Evolutionary conservation across 2,329 filamentous ascomycete species (phyloP).

Genomic region (Fusarium protoensiforme): DNA sequence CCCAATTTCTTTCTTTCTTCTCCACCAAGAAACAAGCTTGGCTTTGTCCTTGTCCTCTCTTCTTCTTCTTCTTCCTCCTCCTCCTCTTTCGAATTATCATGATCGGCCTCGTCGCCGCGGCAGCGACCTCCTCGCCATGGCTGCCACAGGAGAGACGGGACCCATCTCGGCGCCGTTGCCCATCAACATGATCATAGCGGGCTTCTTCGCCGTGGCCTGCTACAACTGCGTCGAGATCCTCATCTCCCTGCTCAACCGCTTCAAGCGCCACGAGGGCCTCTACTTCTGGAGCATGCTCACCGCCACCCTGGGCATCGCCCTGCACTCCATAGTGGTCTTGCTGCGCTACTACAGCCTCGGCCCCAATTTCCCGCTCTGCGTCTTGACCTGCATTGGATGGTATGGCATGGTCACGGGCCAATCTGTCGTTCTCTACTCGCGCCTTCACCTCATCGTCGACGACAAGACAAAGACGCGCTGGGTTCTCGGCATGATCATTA

Average conservation of each 20-base stretch:
- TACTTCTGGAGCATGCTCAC: slow-evolving; percentile 34
- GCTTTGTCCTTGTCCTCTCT: neutral
- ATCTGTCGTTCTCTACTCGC: slow-evolving; percentile 32
- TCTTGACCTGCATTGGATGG: slow-evolving; percentile 32
- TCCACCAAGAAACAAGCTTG: neutral
- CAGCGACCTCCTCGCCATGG: slow-evolving; percentile 23
- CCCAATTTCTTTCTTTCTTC: neutral
- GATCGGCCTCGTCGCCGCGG: slow-evolving; percentile 8
- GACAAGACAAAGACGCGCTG: slow-evolving; percentile 32
- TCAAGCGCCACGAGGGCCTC: slow-evolving; percentile 28
- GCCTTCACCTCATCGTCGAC: slow-evolving; percentile 26
- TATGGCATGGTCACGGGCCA: slow-evolving; percentile 36
- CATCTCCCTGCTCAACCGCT: slow-evolving; percentile 25
- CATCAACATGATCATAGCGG: slow-evolving; percentile 32
- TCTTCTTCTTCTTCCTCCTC: neutral
- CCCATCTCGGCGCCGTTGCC: slow-evolving; percentile 21
- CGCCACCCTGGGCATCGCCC: slow-evolving; percentile 19
- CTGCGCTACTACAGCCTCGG: slow-evolving; percentile 32
- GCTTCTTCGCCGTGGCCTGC: slow-evolving; percentile 30
- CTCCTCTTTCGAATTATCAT: neutral
- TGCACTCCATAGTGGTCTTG: slow-evolving; percentile 30
- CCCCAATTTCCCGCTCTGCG: slow-evolving; percentile 29
- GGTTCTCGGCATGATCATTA: slow-evolving; percentile 31
- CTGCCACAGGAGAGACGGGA: slow-evolving; percentile 22
- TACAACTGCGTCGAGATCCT: slow-evolving; percentile 36